A percentile compares a stretch with the other conserved stretches of the same genome.
Evolutionary conservation across 2,329 filamentous ascomycete genomes (phyloP).

Genomic region (Biscogniauxia marginata): DNA sequence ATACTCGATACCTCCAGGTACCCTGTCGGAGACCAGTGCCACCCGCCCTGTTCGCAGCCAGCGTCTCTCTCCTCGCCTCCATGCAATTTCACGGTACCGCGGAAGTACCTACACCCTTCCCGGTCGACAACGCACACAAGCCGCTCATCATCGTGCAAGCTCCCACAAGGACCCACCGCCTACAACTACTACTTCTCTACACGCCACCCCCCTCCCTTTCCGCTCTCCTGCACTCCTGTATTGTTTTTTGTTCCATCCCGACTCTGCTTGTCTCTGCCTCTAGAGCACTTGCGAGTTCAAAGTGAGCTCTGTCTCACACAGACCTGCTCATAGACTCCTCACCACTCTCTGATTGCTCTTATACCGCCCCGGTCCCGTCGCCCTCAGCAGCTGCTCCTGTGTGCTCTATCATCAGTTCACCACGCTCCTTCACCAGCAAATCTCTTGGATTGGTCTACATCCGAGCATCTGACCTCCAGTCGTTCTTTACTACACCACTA

Average conservation of each 20-base stretch:
- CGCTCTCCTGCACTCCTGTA: constrained; percentile 33
- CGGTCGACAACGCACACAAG: constrained; percentile 23
- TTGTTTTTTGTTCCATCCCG: constrained; percentile 34
- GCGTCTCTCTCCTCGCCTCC: constrained; percentile 23
- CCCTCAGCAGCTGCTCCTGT: constrained; percentile 9
- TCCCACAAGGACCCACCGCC: constrained; percentile 24
- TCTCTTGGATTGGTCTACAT: constrained; percentile 20
- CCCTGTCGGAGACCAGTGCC: constrained; percentile 28
- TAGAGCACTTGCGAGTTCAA: constrained; percentile 27
- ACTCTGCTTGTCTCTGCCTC: constrained; percentile 34
- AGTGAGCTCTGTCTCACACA: constrained; percentile 35
- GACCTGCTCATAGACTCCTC: constrained; percentile 25
- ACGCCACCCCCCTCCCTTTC: constrained; percentile 34
- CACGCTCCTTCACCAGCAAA: constrained; percentile 30
- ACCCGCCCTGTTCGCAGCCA: constrained; percentile 28
- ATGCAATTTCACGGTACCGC: constrained; percentile 32
- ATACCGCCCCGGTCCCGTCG: constrained; percentile 28
- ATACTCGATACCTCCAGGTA: constrained; percentile 15
- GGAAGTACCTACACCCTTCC: constrained; percentile 33
- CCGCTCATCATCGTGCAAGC: constrained; percentile 24
- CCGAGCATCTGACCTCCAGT: constrained; percentile 32
- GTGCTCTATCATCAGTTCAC: constrained; percentile 25
- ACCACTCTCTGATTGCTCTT: constrained; percentile 27
- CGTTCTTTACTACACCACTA: constrained; percentile 29
- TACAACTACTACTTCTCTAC: constrained; percentile 33